These are phyloP conservation scores for Pythium grandisporangium DNA, from an alignment of 352 stramenopile species.

Conservation along the genomic window DNA sequence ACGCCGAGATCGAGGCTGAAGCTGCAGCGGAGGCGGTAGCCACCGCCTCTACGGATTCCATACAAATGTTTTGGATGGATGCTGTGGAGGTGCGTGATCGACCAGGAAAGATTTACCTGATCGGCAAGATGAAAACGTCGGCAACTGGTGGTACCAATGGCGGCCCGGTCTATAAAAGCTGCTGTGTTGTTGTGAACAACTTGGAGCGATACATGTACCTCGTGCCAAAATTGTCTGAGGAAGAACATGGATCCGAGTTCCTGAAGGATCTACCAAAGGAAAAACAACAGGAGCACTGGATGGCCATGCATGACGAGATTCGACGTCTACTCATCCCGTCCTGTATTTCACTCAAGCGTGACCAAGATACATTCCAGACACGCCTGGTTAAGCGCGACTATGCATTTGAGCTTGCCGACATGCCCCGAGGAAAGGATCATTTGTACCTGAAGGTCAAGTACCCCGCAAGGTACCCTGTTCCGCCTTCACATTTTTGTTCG, in stretches of 20 bases:
- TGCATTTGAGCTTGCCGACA: slow-evolving; percentile 94
- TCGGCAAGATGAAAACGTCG: slow-evolving; percentile 90
- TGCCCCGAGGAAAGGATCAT: slow-evolving; percentile 93
- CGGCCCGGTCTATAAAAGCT: slow-evolving; percentile 84
- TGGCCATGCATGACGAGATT: slow-evolving; percentile 87
- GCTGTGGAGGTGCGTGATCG: slow-evolving; percentile 91
- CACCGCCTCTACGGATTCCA: slow-evolving; percentile 36
- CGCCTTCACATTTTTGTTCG: slow-evolving; percentile 73
- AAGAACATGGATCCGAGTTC: slow-evolving; percentile 18
- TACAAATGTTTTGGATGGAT: slow-evolving; percentile 98
- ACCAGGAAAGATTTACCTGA: slow-evolving; percentile 95
- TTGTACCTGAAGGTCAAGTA: slow-evolving; percentile 98
- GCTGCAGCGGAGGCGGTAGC: slow-evolving; percentile 19
- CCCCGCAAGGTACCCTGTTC: slow-evolving; percentile 86
- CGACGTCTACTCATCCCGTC: slow-evolving; percentile 85
- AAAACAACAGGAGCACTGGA: slow-evolving; percentile 82
- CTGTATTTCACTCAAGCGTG: slow-evolving; percentile 55
- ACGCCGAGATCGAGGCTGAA: slow-evolving; percentile 14
- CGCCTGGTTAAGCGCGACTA: slow-evolving; percentile 97
- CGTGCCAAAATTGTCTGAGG: slow-evolving; percentile 23
- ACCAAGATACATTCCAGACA: slow-evolving; percentile 87
- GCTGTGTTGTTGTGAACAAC: slow-evolving; percentile 94
- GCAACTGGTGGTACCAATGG: slow-evolving; percentile 17
- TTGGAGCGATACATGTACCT: slow-evolving; percentile 96
- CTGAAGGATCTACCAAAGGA: slow-evolving; percentile 90